Evolutionary conservation across 1,284 basidiomycete genomes (phyloP).

Genomic region (Farysia itapuensis): DNA sequence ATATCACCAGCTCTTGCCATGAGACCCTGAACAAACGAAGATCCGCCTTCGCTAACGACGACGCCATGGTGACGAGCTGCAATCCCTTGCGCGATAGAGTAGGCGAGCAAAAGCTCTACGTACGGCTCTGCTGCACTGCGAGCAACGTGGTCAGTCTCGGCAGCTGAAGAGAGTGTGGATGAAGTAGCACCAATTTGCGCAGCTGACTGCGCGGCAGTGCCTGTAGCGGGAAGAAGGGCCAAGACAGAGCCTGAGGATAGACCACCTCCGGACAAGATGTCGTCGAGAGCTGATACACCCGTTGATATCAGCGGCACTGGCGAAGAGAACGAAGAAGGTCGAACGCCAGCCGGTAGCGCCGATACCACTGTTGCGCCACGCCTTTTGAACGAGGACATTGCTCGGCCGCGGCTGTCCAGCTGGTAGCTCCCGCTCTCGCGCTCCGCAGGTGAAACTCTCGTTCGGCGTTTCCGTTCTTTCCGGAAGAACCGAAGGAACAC

Average conservation of each 20-base stretch:
- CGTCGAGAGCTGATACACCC: constrained; percentile 91
- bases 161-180: constrained; percentile 69
- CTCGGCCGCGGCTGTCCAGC: not conserved
- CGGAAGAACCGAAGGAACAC: too few relatives aligned
- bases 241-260: constrained; percentile 79
- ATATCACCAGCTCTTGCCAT: constrained; percentile 44
- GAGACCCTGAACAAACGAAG: constrained; percentile 57
- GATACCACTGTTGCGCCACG: constrained; percentile 50
- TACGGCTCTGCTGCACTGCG: constrained; percentile 66
- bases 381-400: constrained; percentile 74
- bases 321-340: constrained; percentile 68
- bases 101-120: constrained; percentile 80
- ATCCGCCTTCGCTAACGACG: constrained; percentile 66
- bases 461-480: too few relatives aligned
- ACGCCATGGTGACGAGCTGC: constrained; percentile 71
- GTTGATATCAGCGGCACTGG: constrained; percentile 74
- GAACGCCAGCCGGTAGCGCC: constrained; percentile 66
- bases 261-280: constrained; percentile 82
- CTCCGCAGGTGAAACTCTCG: too few relatives aligned
- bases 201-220: constrained; percentile 34
- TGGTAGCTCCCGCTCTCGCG: too few relatives aligned
- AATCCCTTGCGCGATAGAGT: constrained; percentile 84
- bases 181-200: constrained; percentile 64
- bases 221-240: constrained; percentile 65
- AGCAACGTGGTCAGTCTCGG: constrained; percentile 27